A percentile compares a stretch with the other conserved stretches of the same genome.
Conservation (phyloP, 148 eudicot species). For the Vaccinium corymbosum region DNA sequence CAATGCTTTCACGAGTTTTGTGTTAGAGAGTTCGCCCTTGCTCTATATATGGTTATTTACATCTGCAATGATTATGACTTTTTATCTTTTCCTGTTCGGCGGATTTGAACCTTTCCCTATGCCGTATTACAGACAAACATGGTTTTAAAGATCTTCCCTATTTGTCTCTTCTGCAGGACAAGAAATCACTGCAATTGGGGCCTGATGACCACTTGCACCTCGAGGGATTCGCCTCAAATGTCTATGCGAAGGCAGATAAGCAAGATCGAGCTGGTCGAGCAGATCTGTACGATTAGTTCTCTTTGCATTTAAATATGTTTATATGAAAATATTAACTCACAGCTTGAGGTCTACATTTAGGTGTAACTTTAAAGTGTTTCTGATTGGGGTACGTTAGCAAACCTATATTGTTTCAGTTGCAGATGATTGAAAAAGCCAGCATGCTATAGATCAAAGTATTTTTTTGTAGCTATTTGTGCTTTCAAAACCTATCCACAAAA, state of each 20-base stretch:
- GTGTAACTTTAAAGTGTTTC: not conserved
- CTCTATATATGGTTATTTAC: not conserved
- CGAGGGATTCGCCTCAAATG: slow-evolving; percentile 82
- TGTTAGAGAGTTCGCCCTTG: not conserved
- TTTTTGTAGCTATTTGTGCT: not conserved
- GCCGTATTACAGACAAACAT: not conserved
- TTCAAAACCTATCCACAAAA: not conserved
- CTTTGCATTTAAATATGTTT: slow-evolving; percentile 12
- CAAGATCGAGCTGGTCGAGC: slow-evolving; percentile 97
- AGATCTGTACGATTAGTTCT: slow-evolving; percentile 56
- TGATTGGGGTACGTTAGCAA: not conserved
- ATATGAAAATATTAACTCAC: not conserved
- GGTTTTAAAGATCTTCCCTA: not conserved
- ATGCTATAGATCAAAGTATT: not conserved
- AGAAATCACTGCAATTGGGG: slow-evolving; percentile 59
- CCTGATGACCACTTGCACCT: slow-evolving; percentile 79
- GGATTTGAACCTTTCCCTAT: not conserved
- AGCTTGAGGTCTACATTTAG: slow-evolving; percentile 7
- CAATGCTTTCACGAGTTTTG: not conserved
- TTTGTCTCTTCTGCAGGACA: slow-evolving; percentile 52
- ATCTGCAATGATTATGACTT: not conserved
- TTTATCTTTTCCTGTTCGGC: not conserved
- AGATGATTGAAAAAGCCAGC: not conserved
- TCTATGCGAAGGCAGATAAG: slow-evolving; percentile 89
- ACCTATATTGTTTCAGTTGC: too few relatives aligned